Evolutionary conservation across 176 grass and related monocot genomes (phyloP), one percentile per base, ranked within the genome.

Genomic region (Tuctoria greenei): DNA sequence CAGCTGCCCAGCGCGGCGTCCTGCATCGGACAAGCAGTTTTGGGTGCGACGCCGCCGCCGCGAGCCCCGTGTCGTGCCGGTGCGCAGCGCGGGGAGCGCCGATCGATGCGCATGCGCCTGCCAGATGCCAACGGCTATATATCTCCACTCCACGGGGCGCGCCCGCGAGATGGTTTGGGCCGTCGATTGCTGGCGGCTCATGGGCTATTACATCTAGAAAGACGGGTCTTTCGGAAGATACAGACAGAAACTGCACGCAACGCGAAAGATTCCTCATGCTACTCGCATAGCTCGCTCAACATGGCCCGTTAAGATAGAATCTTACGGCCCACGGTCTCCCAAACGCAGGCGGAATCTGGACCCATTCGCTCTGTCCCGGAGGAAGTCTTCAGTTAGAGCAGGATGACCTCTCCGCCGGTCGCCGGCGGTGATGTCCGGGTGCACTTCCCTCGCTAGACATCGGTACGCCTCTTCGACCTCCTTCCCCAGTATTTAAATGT

Each of bases 401-500:
- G 39, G 25, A 84, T 82, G 86, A 95, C 60, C 69, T 77, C 83
- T 14, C 81, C 60, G 24, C 67, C 67, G 45, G 67, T 59, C 64
- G 9, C 52, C 41, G 38, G 27, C 60, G 24, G 73, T 52, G 46
- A 44, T 55, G 68, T 73, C 77, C 2, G 64, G 81, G 31, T 70
- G 69, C 71, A 62, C 69, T 69, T 68, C 66, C 24, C 50, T 77
- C 15, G 26, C 44, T 38, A 92, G 38, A 25, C 66, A 71, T 49
- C 66, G 52, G 74, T 87, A 88, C 6, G 44, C 38, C 4, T 71
- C 45, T 70, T 74, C 76, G 14, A 66, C 46, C 25, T 82, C 83
- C 11, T 44, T 10, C 17, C 38, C 64, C 21, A 18, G 11, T 6
- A 4, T 76, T 20, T 21, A 72, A 6, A 73, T 66, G 0, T n/a